Evolutionary conservation across 768 basidiomycete genomes (phyloP), one percentile per base, ranked within the genome.

Genomic region (Lactarius trivialis): DNA sequence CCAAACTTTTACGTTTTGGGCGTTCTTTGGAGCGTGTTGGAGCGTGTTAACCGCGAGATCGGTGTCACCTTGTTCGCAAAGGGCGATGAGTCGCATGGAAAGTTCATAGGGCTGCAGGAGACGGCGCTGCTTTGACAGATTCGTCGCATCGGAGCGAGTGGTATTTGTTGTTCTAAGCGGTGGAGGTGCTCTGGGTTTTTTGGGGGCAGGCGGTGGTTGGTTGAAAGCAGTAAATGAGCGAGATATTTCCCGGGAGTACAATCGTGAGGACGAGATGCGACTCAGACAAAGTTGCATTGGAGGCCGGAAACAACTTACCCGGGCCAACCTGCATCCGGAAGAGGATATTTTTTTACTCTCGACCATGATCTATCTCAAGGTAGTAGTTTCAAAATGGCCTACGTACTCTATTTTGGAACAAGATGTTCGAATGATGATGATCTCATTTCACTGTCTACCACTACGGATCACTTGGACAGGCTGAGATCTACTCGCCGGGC

Each of bases 1-100:
- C 91, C 91, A 93, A 7, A 87, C 84, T 12, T 80, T 77, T 1
- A 82, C 76, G 66, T 91, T 92, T 69, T 89, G 87, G 0, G 89
- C 85, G 66, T 86, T 88, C 53, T 82, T 75, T 26, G 91, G 89
- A 21, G 85, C 76, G 41, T 79, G 83, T 69, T 86, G 82, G n/a
- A 93, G 77, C 73, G 84, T 81, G 28, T 76, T 70, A 4, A 89
- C 77, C 0, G 91, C 91, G 3, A 78, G 79, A 56, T 86, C 82
- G 36, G 89, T 45, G 56, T 85, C 78, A 12, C 80, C 82, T 12
- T 74, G 71, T 12, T 80, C 76, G 58, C 82, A 83, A 7, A 88
- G 76, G 64, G 78, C 81, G 69, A 80, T 83, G 54, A 91, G 73
- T 58, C 88, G 77, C 28, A 68, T 56, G 0, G 86, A 81, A 30